Conservation (phyloP, 805 yeast species). For the Cyberlindnera americana region DNA sequence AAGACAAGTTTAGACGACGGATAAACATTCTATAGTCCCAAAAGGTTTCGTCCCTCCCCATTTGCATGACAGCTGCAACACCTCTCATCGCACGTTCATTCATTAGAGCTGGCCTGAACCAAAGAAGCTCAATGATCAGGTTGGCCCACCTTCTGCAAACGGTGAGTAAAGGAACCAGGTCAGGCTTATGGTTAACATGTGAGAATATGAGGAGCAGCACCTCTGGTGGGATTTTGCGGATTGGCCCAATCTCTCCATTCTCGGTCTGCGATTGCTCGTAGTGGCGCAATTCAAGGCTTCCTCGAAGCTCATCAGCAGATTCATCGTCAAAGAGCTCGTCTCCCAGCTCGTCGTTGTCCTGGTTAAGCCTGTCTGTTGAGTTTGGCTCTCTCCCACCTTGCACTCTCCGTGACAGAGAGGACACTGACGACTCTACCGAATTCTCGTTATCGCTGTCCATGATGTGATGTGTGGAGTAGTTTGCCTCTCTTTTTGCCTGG, state of each 20-base stretch:
- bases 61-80: slow-evolving; percentile 52
- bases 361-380: slow-evolving; percentile 4
- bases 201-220: slow-evolving; percentile 65
- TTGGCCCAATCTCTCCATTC: slow-evolving; percentile 18
- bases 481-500: too few species aligned
- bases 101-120: slow-evolving; percentile 82
- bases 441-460: slow-evolving; percentile 26
- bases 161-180: slow-evolving; percentile 56
- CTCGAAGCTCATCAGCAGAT: slow-evolving; percentile 6
- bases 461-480: too few species aligned
- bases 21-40: slow-evolving; percentile 70
- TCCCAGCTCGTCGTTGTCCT: slow-evolving; percentile 19
- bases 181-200: slow-evolving; percentile 54
- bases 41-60: slow-evolving; percentile 44
- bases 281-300: slow-evolving; percentile 3
- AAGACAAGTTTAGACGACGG: slow-evolving; percentile 75
- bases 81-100: slow-evolving; percentile 45
- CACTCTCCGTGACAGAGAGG: slow-evolving; percentile 17
- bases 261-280: slow-evolving; percentile 1
- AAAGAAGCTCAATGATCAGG: slow-evolving; percentile 70
- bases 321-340: slow-evolving; percentile 12
- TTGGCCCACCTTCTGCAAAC: slow-evolving; percentile 82
- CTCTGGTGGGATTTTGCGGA: slow-evolving; percentile 44
- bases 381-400: slow-evolving; percentile 7
- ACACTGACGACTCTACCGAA: slow-evolving; percentile 20